A percentile compares a stretch with the other conserved stretches of the same genome.
phyloP scores from a whole-genome alignment of 371 early-diverging fungal genomes.

The Mucor indicus region DNA sequence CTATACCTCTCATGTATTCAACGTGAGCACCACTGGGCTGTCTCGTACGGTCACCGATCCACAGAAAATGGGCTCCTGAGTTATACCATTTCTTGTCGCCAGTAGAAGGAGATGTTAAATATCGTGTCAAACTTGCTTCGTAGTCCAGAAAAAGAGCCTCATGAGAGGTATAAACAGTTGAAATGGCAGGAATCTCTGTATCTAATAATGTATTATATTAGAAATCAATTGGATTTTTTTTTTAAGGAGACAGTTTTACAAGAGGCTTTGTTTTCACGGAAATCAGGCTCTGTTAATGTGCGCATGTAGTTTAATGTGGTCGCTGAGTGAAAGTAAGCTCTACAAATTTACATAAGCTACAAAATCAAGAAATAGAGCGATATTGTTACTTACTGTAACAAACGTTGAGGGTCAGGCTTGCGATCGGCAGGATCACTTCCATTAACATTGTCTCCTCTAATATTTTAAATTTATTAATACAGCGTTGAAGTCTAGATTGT shows the following conservation, averaged over 20 bases:
- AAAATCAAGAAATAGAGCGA: background rate
- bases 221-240: too few species aligned
- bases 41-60: slow-evolving; percentile 98
- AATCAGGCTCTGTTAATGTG: slow-evolving; percentile 73
- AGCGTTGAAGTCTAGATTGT: too few species aligned
- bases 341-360: too few species aligned
- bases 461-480: too few species aligned
- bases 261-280: slow-evolving; percentile 91
- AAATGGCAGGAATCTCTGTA: too few species aligned
- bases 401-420: slow-evolving; percentile 90
- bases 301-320: slow-evolving; percentile 95
- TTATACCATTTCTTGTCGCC: slow-evolving; percentile 52
- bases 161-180: too few species aligned
- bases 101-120: slow-evolving; percentile 41
- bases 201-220: too few species aligned
- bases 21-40: slow-evolving; percentile 94
- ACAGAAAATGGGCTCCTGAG: slow-evolving; percentile 89
- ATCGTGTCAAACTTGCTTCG: slow-evolving; percentile 81
- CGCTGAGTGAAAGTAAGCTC: slow-evolving; percentile 97
- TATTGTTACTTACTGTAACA: slow-evolving; percentile 62
- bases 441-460: slow-evolving; percentile 95
- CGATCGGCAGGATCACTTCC: slow-evolving; percentile 86
- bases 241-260: too few species aligned
- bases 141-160: slow-evolving; percentile 93
- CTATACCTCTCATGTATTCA: slow-evolving; percentile 93